phyloP scores from a whole-genome alignment of 306 rosid species.

The Begonia peltatifolia region DNA sequence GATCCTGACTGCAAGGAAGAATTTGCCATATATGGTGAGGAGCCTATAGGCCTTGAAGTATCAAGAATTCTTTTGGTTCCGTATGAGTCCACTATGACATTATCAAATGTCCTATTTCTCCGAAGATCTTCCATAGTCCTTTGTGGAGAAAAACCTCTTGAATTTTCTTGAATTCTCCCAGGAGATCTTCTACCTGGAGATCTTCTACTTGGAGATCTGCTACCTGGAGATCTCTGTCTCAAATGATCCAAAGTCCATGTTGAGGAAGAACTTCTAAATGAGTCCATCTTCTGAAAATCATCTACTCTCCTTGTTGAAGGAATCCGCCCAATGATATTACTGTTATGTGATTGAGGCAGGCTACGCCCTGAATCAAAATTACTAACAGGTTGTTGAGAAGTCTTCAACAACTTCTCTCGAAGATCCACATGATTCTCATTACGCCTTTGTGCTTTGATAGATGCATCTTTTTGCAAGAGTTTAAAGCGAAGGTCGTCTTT shows the following conservation, averaged over 20 bases:
- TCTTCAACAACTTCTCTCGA: conserved; percentile 73
- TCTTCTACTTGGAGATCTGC: conserved; percentile 3
- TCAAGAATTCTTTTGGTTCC: conserved; percentile 41
- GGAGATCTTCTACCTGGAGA: conserved; percentile 27
- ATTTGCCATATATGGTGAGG: conserved; percentile 32
- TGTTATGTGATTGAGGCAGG: conserved; percentile 32
- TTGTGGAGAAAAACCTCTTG: conserved; percentile 25
- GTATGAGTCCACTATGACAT: conserved; percentile 37
- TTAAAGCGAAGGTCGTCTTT: conserved; percentile 78
- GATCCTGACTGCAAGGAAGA: conserved; percentile 43
- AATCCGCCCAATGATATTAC: conserved; percentile 23
- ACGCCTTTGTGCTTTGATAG: conserved; percentile 27
- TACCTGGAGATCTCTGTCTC: conserved; percentile 42
- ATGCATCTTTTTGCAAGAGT: conserved; percentile 59
- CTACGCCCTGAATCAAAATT: conserved; percentile 20
- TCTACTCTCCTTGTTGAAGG: conserved; percentile 51
- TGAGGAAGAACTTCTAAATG: conserved; percentile 55
- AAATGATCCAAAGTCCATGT: conserved; percentile 65
- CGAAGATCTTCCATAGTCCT: conserved; percentile 22
- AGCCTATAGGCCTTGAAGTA: conserved; percentile 37
- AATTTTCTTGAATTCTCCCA: conserved; percentile 19
- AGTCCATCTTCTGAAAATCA: conserved; percentile 46
- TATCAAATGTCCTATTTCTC: conserved; percentile 41
- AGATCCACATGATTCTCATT: conserved; percentile 49
- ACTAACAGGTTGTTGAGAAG: conserved; percentile 11